Percentiles rank a stretch among this genome's conserved stretches.
Conservation (phyloP, 331 rosid species). For the Quercus lobata region DNA sequence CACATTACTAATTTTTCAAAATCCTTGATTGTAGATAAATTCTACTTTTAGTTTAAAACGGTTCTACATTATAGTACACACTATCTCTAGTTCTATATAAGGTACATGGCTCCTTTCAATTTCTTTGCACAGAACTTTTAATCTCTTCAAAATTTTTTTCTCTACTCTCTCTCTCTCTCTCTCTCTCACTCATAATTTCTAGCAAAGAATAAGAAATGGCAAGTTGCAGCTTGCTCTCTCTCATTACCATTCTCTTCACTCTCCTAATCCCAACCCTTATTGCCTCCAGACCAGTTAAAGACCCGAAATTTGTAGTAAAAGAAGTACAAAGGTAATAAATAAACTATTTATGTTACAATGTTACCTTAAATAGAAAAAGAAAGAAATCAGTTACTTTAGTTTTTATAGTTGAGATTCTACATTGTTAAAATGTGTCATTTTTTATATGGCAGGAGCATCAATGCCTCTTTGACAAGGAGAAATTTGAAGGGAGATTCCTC, state of each 20-base stretch:
- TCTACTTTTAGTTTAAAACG: too few relatives aligned
- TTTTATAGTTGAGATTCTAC: neutral
- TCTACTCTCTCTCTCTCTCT: neutral
- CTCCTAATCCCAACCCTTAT: conserved; percentile 31
- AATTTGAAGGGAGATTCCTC: conserved; percentile 17
- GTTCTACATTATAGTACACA: too few relatives aligned
- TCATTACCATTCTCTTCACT: conserved; percentile 39
- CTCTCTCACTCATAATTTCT: neutral
- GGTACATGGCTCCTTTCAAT: too few relatives aligned
- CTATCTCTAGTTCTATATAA: too few relatives aligned
- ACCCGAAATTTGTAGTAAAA: conserved; percentile 59
- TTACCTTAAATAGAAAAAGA: too few relatives aligned
- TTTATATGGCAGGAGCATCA: conserved; percentile 49
- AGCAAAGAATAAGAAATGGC: conserved; percentile 26
- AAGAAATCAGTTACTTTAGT: neutral
- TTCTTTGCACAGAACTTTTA: neutral
- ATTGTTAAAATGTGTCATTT: neutral
- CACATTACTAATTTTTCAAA: too few relatives aligned
- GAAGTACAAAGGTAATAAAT: conserved; percentile 71
- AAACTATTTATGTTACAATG: too few relatives aligned
- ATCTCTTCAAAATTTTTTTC: too few relatives aligned
- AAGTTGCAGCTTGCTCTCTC: conserved; percentile 4
- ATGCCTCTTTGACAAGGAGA: conserved; percentile 54
- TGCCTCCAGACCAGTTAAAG: conserved; percentile 41
- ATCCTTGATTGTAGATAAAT: too few relatives aligned